These are phyloP conservation scores for Pseudopithomyces chartarum DNA, from an alignment of 2,329 filamentous ascomycete genomes.

Conservation along the genomic window DNA sequence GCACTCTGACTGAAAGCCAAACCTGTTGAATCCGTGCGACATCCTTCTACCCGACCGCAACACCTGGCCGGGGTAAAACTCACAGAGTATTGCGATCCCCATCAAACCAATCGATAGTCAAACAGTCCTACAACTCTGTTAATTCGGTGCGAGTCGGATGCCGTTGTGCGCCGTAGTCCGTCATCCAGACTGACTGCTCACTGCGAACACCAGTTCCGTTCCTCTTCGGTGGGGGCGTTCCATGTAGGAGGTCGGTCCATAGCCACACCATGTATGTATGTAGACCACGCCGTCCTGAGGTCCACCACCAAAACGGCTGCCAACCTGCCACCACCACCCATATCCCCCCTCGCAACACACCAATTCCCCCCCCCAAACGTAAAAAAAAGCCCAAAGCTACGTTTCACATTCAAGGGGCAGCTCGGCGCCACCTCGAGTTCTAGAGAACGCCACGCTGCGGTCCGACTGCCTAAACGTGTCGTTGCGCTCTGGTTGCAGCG, in stretches of 20 bases:
- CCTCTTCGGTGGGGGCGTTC: constrained; percentile 10
- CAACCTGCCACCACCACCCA: neutral
- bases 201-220: constrained; percentile 17
- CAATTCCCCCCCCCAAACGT: neutral
- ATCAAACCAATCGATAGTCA: constrained; percentile 16
- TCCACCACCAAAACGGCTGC: constrained; percentile 7
- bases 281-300: too few relatives aligned
- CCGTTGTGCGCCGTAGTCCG: constrained; percentile 21
- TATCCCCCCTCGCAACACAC: neutral
- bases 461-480: constrained; percentile 17
- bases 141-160: constrained; percentile 21
- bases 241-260: too few relatives aligned
- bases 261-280: neutral
- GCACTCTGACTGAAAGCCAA: constrained; percentile 7
- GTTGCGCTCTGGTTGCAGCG: constrained; percentile 13
- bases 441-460: constrained; percentile 12
- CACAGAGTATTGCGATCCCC: constrained; percentile 8
- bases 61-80: constrained; percentile 17
- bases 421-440: constrained; percentile 11
- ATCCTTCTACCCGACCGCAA: constrained; percentile 1
- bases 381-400: constrained; percentile 3
- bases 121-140: constrained; percentile 14
- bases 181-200: constrained; percentile 10
- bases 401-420: constrained; percentile 10
- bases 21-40: neutral